These are phyloP conservation scores for Babesia divergens DNA, from an alignment of 169 alveolate genomes.

Conservation along the genomic window DNA sequence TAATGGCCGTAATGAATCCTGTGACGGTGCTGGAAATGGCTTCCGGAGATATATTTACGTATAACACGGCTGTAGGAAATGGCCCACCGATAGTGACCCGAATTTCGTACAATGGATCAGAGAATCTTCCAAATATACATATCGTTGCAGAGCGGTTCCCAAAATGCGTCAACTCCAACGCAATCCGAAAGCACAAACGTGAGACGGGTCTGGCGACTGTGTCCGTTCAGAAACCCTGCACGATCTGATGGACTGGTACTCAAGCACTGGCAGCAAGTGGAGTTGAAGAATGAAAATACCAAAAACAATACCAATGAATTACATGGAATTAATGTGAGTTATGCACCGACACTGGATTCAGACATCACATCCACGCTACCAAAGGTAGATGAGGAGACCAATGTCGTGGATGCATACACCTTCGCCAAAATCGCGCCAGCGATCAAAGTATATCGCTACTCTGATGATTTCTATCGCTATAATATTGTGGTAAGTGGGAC, in stretches of 20 bases:
- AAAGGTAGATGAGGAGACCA: constrained; percentile 39
- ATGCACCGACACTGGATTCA: constrained; percentile 29
- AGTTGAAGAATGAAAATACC: constrained; percentile 46
- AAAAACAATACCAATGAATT: constrained; percentile 19
- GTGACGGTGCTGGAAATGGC: background rate
- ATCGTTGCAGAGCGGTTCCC: background rate
- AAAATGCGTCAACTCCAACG: too few relatives aligned
- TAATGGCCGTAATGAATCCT: background rate
- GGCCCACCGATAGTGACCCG: too few relatives aligned
- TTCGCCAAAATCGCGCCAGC: constrained; percentile 72
- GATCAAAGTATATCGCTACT: constrained; percentile 68
- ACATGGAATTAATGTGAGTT: constrained; percentile 18
- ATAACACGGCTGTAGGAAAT: too few relatives aligned
- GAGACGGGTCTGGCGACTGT: constrained; percentile 65
- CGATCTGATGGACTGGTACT: constrained; percentile 72
- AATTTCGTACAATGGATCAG: too few relatives aligned
- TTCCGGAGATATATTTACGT: too few relatives aligned
- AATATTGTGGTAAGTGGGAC: constrained; percentile 42
- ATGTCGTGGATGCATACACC: constrained; percentile 54
- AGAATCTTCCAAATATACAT: too few relatives aligned
- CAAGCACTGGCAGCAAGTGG: constrained; percentile 71
- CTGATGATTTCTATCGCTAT: constrained; percentile 70
- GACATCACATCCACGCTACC: constrained; percentile 50
- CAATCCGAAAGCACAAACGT: too few relatives aligned
- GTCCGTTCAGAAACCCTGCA: constrained; percentile 72